Evolutionary conservation across 1,284 basidiomycete genomes (phyloP).

Genomic region (Athelia psychrophila): DNA sequence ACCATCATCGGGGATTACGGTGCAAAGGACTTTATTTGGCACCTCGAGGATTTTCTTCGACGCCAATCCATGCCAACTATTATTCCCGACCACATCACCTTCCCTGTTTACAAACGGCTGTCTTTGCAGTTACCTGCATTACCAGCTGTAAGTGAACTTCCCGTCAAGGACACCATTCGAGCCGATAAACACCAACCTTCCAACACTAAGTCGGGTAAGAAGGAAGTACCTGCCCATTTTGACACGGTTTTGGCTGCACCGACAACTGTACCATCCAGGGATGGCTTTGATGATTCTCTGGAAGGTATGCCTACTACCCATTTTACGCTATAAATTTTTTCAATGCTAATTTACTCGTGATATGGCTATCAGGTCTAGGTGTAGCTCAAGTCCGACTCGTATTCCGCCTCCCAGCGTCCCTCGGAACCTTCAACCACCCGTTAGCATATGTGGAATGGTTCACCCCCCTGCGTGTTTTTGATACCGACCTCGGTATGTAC

Average conservation of each 20-base stretch:
- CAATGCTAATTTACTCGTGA: not conserved
- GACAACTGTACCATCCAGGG: too few species aligned
- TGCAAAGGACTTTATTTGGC: too few species aligned
- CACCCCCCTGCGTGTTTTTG: slow-evolving; percentile 1
- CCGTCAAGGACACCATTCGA: not conserved
- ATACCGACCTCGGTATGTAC: slow-evolving; percentile 4
- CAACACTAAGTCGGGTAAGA: too few species aligned
- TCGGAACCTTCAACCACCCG: not conserved
- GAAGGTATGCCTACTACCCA: not conserved
- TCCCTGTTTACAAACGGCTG: too few species aligned
- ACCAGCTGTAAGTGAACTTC: too few species aligned
- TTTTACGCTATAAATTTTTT: not conserved
- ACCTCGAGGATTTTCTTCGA: too few species aligned
- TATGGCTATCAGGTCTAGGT: slow-evolving; percentile 3
- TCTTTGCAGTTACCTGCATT: too few species aligned
- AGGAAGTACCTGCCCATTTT: not conserved
- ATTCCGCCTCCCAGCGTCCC: slow-evolving; percentile 5
- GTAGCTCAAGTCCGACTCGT: slow-evolving; percentile 9
- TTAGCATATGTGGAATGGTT: slow-evolving; percentile 8
- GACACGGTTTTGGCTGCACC: not conserved
- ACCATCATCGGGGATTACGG: too few species aligned
- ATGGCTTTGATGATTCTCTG: not conserved
- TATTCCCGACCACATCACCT: too few species aligned
- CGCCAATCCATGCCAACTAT: too few species aligned
- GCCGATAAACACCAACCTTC: too few species aligned